Evolutionary conservation across 345 rosid species (phyloP).

Genomic region (Corymbia maculata): DNA sequence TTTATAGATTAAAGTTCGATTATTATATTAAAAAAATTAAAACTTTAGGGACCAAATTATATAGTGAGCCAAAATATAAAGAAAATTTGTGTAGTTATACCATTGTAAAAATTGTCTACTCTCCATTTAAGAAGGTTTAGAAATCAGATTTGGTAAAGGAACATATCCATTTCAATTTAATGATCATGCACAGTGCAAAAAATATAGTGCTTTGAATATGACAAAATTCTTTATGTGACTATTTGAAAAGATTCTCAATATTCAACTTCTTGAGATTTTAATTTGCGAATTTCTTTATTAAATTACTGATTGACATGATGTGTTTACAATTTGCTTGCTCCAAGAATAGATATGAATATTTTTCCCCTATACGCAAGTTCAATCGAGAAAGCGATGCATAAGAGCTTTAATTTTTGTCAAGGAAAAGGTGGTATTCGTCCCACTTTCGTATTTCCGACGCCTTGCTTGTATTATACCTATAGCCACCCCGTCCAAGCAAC

Average conservation of each 20-base stretch:
- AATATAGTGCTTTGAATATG: not conserved
- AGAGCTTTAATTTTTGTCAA: too few species aligned
- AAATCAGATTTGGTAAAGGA: not conserved
- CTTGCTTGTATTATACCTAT: not conserved
- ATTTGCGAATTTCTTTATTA: too few species aligned
- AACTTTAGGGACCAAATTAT: too few species aligned
- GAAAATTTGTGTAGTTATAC: too few species aligned
- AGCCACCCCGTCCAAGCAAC: too few species aligned
- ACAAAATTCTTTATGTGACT: not conserved
- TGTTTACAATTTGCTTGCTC: not conserved
- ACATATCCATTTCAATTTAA: not conserved
- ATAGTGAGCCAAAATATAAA: too few species aligned
- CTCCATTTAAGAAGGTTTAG: not conserved
- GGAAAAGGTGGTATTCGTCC: not conserved
- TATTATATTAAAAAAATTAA: too few species aligned
- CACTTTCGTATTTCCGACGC: not conserved
- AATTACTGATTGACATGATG: not conserved
- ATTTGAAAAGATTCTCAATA: not conserved
- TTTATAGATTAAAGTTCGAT: too few species aligned
- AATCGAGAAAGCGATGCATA: not conserved
- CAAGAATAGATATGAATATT: not conserved
- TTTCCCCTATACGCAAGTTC: not conserved
- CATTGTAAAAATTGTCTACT: not conserved
- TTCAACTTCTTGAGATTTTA: not conserved
- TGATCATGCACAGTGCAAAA: accelerated